A percentile compares a stretch with the other conserved stretches of the same genome.
Evolutionary conservation across 2,329 filamentous ascomycete genomes (phyloP).

Genomic region (Triangularia setosa): DNA sequence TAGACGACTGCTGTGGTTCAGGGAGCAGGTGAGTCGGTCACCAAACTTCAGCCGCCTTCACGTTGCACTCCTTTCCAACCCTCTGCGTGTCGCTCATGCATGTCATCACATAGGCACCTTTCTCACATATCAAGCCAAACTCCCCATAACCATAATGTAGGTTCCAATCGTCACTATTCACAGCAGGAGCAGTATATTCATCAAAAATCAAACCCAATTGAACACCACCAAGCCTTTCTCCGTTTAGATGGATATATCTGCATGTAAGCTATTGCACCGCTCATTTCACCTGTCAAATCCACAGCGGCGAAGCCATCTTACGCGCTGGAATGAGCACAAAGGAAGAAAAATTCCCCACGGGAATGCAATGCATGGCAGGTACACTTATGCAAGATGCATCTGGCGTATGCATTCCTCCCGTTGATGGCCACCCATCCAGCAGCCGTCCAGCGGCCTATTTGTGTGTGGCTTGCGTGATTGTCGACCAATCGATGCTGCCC

Average conservation of each 20-base stretch:
- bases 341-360: not conserved
- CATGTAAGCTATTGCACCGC: not conserved
- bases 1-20: not conserved
- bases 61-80: not conserved
- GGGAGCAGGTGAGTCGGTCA: not conserved
- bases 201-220: not conserved
- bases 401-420: not conserved
- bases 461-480: not conserved
- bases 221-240: not conserved
- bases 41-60: not conserved
- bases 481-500: not conserved
- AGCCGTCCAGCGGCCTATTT: too few species aligned
- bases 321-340: not conserved
- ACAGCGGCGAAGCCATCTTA: not conserved
- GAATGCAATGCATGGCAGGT: not conserved
- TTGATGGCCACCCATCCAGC: too few species aligned
- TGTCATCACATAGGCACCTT: not conserved
- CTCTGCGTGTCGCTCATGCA: not conserved
- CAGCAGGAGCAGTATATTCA: not conserved
- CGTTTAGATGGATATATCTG: not conserved
- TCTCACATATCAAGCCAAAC: not conserved
- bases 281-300: not conserved
- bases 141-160: not conserved
- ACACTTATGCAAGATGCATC: conserved; percentile 1
- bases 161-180: not conserved